Evolutionary conservation across 208 protist species (phyloP).

Genomic region (Trypanosoma platydactyli): DNA sequence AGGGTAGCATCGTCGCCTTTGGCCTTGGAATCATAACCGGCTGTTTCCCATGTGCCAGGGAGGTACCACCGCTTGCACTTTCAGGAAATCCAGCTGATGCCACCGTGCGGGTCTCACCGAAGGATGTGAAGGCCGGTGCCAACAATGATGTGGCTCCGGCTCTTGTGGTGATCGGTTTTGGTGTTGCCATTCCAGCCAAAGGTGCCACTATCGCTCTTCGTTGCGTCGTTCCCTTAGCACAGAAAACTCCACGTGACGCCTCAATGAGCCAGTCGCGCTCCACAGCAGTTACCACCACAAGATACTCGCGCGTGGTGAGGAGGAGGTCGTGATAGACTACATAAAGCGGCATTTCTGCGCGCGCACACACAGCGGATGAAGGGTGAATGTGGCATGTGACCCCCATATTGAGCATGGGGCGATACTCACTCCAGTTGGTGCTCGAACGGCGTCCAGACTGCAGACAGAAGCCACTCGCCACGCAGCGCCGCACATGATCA

Average conservation of each 20-base stretch:
- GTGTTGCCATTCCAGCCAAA: neutral
- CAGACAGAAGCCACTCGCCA: slow-evolving; percentile 96
- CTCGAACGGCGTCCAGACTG: slow-evolving; percentile 94
- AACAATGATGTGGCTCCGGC: too few species aligned
- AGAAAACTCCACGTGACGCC: slow-evolving; percentile 68
- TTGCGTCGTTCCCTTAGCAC: slow-evolving; percentile 27
- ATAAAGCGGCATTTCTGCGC: slow-evolving; percentile 96
- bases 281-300: slow-evolving; percentile 95
- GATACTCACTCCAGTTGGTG: slow-evolving; percentile 95
- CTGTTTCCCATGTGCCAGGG: neutral
- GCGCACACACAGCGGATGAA: slow-evolving; percentile 95
- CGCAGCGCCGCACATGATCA: slow-evolving; percentile 94
- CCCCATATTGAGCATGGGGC: slow-evolving; percentile 95
- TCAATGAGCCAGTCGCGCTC: slow-evolving; percentile 97
- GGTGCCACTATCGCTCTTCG: neutral
- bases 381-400: slow-evolving; percentile 97
- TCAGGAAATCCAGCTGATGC: neutral
- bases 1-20: slow-evolving; percentile 4
- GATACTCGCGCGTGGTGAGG: slow-evolving; percentile 96
- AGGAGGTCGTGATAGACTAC: slow-evolving; percentile 99
- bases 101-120: too few species aligned
- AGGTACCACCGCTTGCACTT: neutral
- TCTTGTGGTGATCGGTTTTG: neutral
- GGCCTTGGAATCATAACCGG: neutral
- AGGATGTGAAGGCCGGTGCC: too few species aligned